These are phyloP conservation scores for Jacaranda mimosifolia DNA, from an alignment of 257 asterid genomes.

Conservation along the genomic window DNA sequence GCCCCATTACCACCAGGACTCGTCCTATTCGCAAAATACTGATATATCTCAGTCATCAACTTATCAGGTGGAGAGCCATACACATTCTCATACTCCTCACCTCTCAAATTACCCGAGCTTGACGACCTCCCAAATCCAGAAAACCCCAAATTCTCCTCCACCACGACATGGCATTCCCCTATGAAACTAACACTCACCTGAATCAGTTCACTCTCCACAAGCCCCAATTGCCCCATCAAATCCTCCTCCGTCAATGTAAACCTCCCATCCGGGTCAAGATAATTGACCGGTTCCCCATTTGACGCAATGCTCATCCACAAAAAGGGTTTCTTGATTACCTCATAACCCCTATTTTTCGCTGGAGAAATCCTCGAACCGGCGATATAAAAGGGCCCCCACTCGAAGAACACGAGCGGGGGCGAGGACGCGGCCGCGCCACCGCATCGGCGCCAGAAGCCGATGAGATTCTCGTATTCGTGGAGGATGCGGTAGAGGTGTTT, in stretches of 20 bases:
- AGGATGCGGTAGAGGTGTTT: conserved; percentile 69
- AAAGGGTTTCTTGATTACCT: conserved; percentile 64
- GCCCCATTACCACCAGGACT: conserved; percentile 82
- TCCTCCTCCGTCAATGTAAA: conserved; percentile 54
- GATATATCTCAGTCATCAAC: conserved; percentile 80
- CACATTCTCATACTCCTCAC: conserved; percentile 60
- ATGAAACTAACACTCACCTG: conserved; percentile 73
- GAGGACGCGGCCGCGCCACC: conserved; percentile 47
- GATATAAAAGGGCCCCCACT: conserved; percentile 82
- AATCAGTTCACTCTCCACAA: conserved; percentile 56
- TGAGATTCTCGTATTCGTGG: conserved; percentile 64
- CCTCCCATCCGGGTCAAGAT: conserved; percentile 72
- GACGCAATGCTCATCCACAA: conserved; percentile 69
- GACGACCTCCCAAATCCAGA: conserved; percentile 40
- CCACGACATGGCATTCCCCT: conserved; percentile 66
- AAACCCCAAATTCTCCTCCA: conserved; percentile 66
- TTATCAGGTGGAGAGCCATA: conserved; percentile 81
- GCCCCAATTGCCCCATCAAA: conserved; percentile 48
- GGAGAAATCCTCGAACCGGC: conserved; percentile 78
- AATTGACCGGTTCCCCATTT: conserved; percentile 66
- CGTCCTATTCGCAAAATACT: conserved; percentile 77
- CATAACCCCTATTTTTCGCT: conserved; percentile 57
- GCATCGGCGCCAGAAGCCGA: conserved; percentile 93
- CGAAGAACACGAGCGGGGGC: conserved; percentile 68
- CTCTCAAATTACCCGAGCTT: conserved; percentile 52